phyloP scores from a whole-genome alignment of 148 eudicot genomes.

The Camellia sinensis region DNA sequence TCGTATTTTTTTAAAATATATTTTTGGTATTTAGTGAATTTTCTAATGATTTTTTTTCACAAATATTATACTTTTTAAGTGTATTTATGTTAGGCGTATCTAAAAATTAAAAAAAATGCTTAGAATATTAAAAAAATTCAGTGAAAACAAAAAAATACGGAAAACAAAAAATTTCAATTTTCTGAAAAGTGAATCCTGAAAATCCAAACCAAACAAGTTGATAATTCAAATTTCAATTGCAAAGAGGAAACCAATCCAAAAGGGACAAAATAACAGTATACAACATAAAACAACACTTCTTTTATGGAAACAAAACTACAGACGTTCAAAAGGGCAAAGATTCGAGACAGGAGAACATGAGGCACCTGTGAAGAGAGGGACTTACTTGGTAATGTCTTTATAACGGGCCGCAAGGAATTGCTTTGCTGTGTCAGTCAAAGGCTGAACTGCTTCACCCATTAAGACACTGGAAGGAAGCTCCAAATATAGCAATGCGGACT shows the following conservation, averaged over 20 bases:
- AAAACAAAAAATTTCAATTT: too few relatives aligned
- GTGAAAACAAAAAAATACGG: too few relatives aligned
- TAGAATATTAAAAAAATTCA: too few relatives aligned
- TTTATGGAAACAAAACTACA: not conserved
- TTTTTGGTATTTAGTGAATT: too few relatives aligned
- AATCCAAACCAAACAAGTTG: not conserved
- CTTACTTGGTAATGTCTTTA: conserved; percentile 70
- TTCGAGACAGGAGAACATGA: not conserved
- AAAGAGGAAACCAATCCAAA: not conserved
- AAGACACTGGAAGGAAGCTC: conserved; percentile 85
- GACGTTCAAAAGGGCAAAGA: not conserved
- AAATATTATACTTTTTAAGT: too few relatives aligned
- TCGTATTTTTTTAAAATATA: too few relatives aligned
- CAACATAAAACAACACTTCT: too few relatives aligned
- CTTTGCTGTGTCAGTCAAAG: conserved; percentile 80
- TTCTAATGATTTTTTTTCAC: too few relatives aligned
- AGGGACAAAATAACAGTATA: not conserved
- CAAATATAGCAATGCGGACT: conserved; percentile 66
- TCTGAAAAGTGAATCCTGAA: too few relatives aligned
- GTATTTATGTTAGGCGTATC: too few relatives aligned
- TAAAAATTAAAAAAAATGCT: too few relatives aligned
- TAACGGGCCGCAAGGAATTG: conserved; percentile 73
- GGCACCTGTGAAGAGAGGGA: not conserved
- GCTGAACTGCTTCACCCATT: conserved; percentile 85
- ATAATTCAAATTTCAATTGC: not conserved